Conservation (phyloP, 768 basidiomycete genomes). For the Psilocybe azurescens region DNA sequence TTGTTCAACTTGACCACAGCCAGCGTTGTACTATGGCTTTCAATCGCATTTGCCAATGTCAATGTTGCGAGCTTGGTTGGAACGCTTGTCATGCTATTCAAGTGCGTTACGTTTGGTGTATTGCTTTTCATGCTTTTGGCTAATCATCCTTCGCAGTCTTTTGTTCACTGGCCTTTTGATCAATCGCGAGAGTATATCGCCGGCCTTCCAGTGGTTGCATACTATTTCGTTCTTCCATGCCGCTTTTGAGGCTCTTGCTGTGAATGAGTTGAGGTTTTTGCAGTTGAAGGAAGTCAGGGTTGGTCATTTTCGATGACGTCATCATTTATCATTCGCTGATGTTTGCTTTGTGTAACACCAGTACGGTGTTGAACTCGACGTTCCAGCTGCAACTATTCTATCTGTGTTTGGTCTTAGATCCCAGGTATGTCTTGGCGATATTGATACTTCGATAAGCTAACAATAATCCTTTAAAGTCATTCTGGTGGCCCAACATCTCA, state of each 20-base stretch:
- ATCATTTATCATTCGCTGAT: background rate
- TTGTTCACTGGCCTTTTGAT: conserved; percentile 95
- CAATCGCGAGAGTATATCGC: conserved; percentile 85
- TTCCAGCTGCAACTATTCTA: conserved; percentile 94
- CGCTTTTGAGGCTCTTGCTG: conserved; percentile 96
- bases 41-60: conserved; percentile 85
- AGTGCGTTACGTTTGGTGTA: conserved; percentile 59
- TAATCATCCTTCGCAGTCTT: conserved; percentile 53
- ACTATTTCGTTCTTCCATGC: conserved; percentile 98
- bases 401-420: conserved; percentile 93
- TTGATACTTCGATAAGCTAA: background rate
- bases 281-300: conserved; percentile 92
- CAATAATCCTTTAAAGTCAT: conserved; percentile 53
- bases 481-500: conserved; percentile 98
- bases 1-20: conserved; percentile 97
- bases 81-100: conserved; percentile 96
- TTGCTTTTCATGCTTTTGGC: background rate
- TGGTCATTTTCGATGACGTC: conserved; percentile 26
- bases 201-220: conserved; percentile 82
- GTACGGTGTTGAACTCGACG: conserved; percentile 97
- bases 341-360: conserved; percentile 33
- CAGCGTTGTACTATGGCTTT: conserved; percentile 88
- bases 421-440: conserved; percentile 56
- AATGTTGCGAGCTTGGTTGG: conserved; percentile 94
- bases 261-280: conserved; percentile 94